Base-by-base conservation (phyloP, 805 yeast genomes). In the Teunomyces gatunensis region DNA sequence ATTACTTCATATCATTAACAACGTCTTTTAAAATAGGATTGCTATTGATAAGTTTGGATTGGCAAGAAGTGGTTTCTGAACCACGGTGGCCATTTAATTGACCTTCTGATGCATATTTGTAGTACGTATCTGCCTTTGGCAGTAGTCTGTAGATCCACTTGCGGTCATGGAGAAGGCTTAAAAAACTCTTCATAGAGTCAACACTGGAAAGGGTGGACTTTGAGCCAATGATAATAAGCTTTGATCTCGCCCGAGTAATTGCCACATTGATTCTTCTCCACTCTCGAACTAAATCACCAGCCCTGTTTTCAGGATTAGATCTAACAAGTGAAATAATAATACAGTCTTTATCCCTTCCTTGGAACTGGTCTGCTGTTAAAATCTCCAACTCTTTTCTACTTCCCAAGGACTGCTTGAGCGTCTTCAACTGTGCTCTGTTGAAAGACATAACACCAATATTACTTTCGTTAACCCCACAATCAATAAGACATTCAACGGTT, bases 251-350 rank as follows among this genome's bases (percentile, higher is more conserved):
- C 52, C 99, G 75, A 0, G 98, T 94, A 61, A 94, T 84, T 0
- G 97, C 95, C 30, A 94, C 99, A 65, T 94, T 94, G 41, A 94
- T 79, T 50, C 99, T 77, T 52, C 97, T 75, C 91, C 97, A 85
- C 57, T 94, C 98, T 51, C 78, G 81, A 37, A 94, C 68, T 39
- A 94, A 71, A 25, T 87, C 87, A 0, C 98, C 98, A 1, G 87
- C 83, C 35, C 73, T 74, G 7, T 74, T 71, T 17, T 78, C 78
- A 1, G 72, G 73, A 61, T 91, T 90, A 4, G 96, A 85, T 42
- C 96, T 73, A 3, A 94, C 99, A 55, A 94, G 70, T 0, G 98
- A 92, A 2, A 94, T 87, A 5, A 94, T 82, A 12, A 94, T 81
- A 59, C 96, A 87, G 28, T 89, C 92, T 58, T 92, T 94, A 65